A percentile compares a stretch with the other conserved stretches of the same genome.
Evolutionary conservation across 257 asterid genomes (phyloP).

Genomic region (Solanum virginianum): DNA sequence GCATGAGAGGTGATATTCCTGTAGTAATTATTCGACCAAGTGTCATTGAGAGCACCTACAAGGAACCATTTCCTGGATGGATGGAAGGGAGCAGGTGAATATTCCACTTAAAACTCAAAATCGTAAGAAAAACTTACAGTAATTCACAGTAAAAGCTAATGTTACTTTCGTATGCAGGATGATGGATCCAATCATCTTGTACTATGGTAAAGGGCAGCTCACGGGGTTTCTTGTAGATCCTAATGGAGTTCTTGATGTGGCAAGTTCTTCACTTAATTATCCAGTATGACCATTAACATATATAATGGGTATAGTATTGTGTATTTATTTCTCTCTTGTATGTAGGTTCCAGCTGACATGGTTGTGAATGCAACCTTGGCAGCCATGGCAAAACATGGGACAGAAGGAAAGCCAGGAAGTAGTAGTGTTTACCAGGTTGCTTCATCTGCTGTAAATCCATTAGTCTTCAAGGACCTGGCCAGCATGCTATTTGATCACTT

Average conservation of each 20-base stretch:
- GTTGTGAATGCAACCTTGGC: slow-evolving; percentile 93
- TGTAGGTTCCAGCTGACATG: slow-evolving; percentile 92
- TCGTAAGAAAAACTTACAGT: not conserved
- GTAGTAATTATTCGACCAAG: slow-evolving; percentile 89
- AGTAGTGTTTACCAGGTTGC: slow-evolving; percentile 55
- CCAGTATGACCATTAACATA: not conserved
- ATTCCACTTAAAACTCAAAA: not conserved
- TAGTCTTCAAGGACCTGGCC: slow-evolving; percentile 59
- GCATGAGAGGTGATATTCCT: slow-evolving; percentile 60
- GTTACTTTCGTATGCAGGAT: slow-evolving; percentile 33
- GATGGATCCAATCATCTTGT: slow-evolving; percentile 93
- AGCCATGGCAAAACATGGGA: slow-evolving; percentile 93
- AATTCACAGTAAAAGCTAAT: not conserved
- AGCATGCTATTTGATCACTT: slow-evolving; percentile 60
- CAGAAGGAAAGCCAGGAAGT: slow-evolving; percentile 35
- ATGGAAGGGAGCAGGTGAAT: slow-evolving; percentile 93
- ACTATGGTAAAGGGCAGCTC: slow-evolving; percentile 87
- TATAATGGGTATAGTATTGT: not conserved
- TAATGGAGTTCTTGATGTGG: slow-evolving; percentile 89
- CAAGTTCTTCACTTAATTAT: slow-evolving; percentile 19
- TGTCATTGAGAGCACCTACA: slow-evolving; percentile 90
- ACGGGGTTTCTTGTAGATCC: slow-evolving; percentile 92
- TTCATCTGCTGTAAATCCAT: slow-evolving; percentile 81
- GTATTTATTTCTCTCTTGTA: not conserved
- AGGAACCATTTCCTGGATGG: slow-evolving; percentile 98